phyloP scores from a whole-genome alignment of 2,329 filamentous ascomycete species.

The Ceratocystis harringtonii region DNA sequence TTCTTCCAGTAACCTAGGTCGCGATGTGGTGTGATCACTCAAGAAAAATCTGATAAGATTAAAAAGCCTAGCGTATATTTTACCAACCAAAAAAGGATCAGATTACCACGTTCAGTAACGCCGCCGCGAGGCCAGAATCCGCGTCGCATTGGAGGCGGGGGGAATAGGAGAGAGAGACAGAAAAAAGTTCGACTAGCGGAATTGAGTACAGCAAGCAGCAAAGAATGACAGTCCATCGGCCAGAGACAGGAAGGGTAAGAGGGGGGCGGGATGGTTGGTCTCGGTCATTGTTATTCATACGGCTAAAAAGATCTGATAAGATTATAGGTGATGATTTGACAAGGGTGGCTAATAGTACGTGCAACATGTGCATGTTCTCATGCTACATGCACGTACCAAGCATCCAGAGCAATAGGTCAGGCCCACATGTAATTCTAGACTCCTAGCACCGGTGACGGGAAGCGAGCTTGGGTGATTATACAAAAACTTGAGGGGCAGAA shows the following conservation, averaged over 20 bases:
- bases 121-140: background rate
- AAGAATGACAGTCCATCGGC: background rate
- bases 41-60: constrained; percentile 6
- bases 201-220: background rate
- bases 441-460: background rate
- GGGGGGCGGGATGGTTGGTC: background rate
- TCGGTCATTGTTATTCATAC: background rate
- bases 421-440: background rate
- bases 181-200: background rate
- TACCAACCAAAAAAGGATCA: background rate
- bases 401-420: background rate
- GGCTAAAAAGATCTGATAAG: constrained; percentile 1
- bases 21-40: background rate
- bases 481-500: background rate
- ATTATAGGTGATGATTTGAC: background rate
- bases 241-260: background rate
- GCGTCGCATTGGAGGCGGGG: background rate
- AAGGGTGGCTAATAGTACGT: no score
- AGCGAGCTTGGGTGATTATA: background rate
- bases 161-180: background rate
- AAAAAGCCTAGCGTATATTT: constrained; percentile 2
- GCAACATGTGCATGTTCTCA: no score
- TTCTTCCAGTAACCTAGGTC: background rate
- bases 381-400: background rate
- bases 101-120: constrained; percentile 1